Percentiles rank a stretch among this genome's conserved stretches.
Conservation (phyloP, 345 rosid species). For the Salix purpurea region DNA sequence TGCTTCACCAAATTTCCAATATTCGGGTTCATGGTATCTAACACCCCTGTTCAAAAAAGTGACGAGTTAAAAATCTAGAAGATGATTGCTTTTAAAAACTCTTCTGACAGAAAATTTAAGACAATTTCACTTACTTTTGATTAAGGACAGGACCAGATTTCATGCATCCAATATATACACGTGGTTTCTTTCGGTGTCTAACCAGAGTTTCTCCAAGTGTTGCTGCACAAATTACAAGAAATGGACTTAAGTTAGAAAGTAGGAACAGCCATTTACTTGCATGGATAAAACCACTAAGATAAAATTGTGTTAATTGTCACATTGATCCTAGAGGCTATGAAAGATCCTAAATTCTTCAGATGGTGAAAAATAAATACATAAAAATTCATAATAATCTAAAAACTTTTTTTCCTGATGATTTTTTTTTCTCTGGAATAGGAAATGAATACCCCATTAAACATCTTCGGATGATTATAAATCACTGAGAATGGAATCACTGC, state of each 20-base stretch:
- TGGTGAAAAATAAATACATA: too few relatives aligned
- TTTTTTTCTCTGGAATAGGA: too few relatives aligned
- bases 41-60: conserved; percentile 41
- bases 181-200: conserved; percentile 64
- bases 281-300: background rate
- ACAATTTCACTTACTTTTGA: conserved; percentile 61
- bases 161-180: conserved; percentile 95
- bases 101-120: background rate
- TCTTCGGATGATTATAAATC: too few relatives aligned
- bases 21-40: conserved; percentile 93
- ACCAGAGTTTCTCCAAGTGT: conserved; percentile 83
- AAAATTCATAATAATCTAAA: too few relatives aligned
- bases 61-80: too few relatives aligned
- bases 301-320: too few relatives aligned
- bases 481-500: too few relatives aligned
- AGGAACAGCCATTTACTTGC: background rate
- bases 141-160: conserved; percentile 97
- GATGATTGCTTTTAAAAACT: too few relatives aligned
- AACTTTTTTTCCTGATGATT: too few relatives aligned
- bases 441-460: too few relatives aligned
- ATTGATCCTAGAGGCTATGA: too few relatives aligned
- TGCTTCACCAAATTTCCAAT: conserved; percentile 89
- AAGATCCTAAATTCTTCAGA: too few relatives aligned
- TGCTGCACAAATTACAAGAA: conserved; percentile 41
- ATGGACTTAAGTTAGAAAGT: background rate